phyloP scores from a whole-genome alignment of 129 eudicot genomes.

The Cynara cardunculus region DNA sequence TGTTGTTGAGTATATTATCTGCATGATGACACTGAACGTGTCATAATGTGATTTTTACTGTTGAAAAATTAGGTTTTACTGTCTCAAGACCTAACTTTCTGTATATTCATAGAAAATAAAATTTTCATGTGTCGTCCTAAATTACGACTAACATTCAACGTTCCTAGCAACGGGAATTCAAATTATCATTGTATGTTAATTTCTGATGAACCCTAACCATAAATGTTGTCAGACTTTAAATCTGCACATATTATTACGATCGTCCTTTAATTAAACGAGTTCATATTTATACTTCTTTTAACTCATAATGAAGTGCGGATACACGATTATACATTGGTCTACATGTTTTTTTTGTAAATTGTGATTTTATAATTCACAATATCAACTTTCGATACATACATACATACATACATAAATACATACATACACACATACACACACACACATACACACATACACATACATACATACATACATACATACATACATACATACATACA shows the following conservation, averaged over 20 bases:
- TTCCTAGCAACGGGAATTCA: background rate
- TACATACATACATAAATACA: no score
- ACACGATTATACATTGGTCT: background rate
- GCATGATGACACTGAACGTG: background rate
- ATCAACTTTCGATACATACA: no score
- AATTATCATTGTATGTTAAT: no score
- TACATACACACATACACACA: no score
- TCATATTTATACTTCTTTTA: background rate
- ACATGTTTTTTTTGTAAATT: no score
- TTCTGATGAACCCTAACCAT: background rate
- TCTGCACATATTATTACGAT: background rate
- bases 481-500: no score
- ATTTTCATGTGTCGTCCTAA: background rate
- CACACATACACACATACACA: no score
- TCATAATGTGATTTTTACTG: background rate
- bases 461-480: no score
- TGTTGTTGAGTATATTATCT: background rate
- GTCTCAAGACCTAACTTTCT: background rate
- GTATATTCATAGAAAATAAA: background rate
- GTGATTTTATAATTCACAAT: no score
- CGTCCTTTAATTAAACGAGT: background rate
- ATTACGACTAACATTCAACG: no score
- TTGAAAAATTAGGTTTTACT: no score
- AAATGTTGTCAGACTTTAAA: background rate
- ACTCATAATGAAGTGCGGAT: background rate